Percentiles rank a stretch among this genome's conserved stretches.
phyloP scores from a whole-genome alignment of 2,329 filamentous ascomycete genomes.

The Ophiostoma sp. region DNA sequence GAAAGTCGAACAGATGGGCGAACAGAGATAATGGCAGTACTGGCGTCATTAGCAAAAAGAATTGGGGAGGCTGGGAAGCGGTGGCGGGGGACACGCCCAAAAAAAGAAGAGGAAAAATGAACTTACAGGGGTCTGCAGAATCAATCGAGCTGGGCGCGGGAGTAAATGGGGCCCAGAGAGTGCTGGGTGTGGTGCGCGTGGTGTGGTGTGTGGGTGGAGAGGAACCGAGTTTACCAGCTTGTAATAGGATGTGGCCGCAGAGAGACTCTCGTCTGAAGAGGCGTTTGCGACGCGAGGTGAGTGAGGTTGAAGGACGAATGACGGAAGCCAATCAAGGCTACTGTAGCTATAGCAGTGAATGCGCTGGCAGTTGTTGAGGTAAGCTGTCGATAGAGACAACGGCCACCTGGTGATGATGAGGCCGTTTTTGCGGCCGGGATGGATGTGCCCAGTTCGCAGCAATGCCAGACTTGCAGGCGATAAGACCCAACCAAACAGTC shows the following conservation, averaged over 20 bases:
- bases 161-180: slow-evolving; percentile 12
- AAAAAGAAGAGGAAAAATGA: slow-evolving; percentile 12
- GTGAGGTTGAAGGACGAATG: background rate
- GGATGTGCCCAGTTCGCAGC: background rate
- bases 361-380: slow-evolving; percentile 8
- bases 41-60: slow-evolving; percentile 26
- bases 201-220: slow-evolving; percentile 17
- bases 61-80: slow-evolving; percentile 29
- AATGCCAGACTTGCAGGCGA: background rate
- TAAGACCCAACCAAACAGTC: background rate
- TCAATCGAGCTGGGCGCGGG: slow-evolving; percentile 19
- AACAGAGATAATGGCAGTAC: slow-evolving; percentile 21
- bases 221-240: slow-evolving; percentile 22
- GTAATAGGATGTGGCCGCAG: slow-evolving; percentile 22
- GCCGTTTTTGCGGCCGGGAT: slow-evolving; percentile 7
- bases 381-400: background rate
- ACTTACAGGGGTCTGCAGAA: slow-evolving; percentile 24
- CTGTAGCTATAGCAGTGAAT: background rate
- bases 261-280: slow-evolving; percentile 12
- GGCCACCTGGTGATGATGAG: background rate
- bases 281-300: slow-evolving; percentile 18
- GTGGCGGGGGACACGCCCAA: slow-evolving; percentile 25
- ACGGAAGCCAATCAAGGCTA: slow-evolving; percentile 1
- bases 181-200: background rate
- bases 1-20: slow-evolving; percentile 14